Evolutionary conservation across 2,329 filamentous ascomycete species (phyloP), one percentile per base, ranked within the genome.

Genomic region (Rutstroemia sydowiana): DNA sequence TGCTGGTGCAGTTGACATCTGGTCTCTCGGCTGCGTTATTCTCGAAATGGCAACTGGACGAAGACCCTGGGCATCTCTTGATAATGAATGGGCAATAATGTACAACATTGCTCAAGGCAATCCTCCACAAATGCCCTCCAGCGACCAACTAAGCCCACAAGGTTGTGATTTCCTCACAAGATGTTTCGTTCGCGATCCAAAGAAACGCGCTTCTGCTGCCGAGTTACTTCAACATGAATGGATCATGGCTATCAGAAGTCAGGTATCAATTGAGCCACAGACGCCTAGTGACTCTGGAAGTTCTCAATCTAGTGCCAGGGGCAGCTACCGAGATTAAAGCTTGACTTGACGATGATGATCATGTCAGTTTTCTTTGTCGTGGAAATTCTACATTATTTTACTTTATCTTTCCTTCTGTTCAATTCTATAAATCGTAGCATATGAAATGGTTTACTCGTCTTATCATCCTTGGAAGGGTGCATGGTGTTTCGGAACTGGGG

Each of bases 71-170:
- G 89, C 90, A 23, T 89, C 85, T 58, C 82, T 97, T 43, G 93
- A 98, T 73, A 98, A 98, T 66, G 93, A 98, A 70, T 98, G 91
- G 90, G 93, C 93, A 39, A 97, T 98, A 72, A 98, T 98, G 93
- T 98, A 96, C 77, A 97, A 97, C 73, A 98, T 98, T 65, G 93
- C 93, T 1, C 92, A 95, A 67, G 93, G 93, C 58, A 95, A 96
- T 63, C 87, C 90, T 45, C 93, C 93, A 5, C 85, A 89, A 66
- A 76, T 96, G 51, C 93, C 93, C 1, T 77, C 81, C 1, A 68
- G 75, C 1, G 92, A 97, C 48, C 92, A 97, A 69, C 79, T 98
- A 57, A 93, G 87, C 64, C 79, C 84, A 0, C 71, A 81, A 51
- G 93, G 93, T 20, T 83, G 96, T 57, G 90, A 97, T 66, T 97